phyloP scores from a whole-genome alignment of 768 basidiomycete species.

The Tulasnella sp. region DNA sequence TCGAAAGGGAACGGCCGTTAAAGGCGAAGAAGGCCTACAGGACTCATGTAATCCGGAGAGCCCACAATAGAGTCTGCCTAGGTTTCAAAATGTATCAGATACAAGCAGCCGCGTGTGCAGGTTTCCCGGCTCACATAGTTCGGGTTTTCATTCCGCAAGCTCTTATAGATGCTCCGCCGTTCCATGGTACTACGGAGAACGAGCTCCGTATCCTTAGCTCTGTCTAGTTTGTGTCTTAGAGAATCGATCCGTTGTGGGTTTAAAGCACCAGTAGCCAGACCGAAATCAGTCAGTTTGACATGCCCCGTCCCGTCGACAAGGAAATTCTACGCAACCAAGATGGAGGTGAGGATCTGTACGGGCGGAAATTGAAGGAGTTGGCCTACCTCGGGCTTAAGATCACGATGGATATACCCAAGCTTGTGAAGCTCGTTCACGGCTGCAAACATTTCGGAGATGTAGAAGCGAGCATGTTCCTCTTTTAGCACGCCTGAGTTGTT shows the following conservation, averaged over 20 bases:
- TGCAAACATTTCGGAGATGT: constrained; percentile 97
- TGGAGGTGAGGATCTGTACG: neutral
- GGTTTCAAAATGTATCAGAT: neutral
- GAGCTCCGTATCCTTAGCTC: constrained; percentile 87
- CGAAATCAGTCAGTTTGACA: constrained; percentile 96
- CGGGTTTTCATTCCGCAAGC: constrained; percentile 79
- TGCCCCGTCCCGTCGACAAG: constrained; percentile 91
- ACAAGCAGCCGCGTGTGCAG: neutral
- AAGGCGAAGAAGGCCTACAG: neutral
- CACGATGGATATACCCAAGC: constrained; percentile 95
- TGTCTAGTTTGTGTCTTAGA: constrained; percentile 91
- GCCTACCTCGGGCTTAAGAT: constrained; percentile 89
- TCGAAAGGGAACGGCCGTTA: neutral
- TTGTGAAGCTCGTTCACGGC: constrained; percentile 91
- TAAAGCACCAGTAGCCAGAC: constrained; percentile 89
- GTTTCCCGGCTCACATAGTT: constrained; percentile 42
- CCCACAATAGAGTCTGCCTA: constrained; percentile 92
- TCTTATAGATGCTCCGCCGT: constrained; percentile 87
- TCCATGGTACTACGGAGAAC: constrained; percentile 88
- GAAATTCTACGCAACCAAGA: constrained; percentile 61
- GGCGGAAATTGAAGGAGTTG: neutral
- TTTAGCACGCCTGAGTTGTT: constrained; percentile 98
- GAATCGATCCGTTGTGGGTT: constrained; percentile 93
- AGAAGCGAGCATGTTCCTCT: constrained; percentile 93
- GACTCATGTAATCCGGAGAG: constrained; percentile 96